Base-by-base conservation (phyloP, 2,329 filamentous ascomycete species). In the Colletotrichum viniferum region DNA sequence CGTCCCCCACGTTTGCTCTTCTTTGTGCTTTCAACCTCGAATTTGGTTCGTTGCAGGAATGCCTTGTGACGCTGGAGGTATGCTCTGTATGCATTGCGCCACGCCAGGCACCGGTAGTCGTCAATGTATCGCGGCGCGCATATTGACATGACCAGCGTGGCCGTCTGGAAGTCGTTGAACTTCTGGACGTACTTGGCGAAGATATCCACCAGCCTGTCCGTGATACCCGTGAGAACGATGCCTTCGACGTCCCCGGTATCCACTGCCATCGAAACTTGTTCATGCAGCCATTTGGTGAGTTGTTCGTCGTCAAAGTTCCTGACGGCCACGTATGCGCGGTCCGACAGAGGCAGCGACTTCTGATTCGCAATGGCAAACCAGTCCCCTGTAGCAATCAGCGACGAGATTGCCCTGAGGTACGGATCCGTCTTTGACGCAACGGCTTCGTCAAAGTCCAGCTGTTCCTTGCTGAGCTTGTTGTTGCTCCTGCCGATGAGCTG, bases 401-500 rank as follows among this genome's bases (percentile, higher is more conserved):
- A 92, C 28, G 95, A 94, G 63, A 97, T 93, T 7, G 94, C 94
- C 71, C 94, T 93, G 28, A 97, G 89, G 81, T 96, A 96, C 0
- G 94, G 93, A 79, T 97, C 94, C 0, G 93, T 92, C 76, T 93
- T 90, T 74, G 90, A 91, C 30, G 92, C 90, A 16, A 91, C 87
- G 3, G 86, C 86, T 72, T 90, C 89, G 80, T 92, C 90, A 78
- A 92, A 90, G 78, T 92, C 90, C 28, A 92, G 85, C 75, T 89
- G 85, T 77, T 88, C 87, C 76, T 87, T 87, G 56, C 83, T 83
- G 5, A 86, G 78, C 55, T 84, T 82, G 61, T 84, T 84, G 71
- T 87, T 86, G 14, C 87, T 88, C 75, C 88, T 87, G 28, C 88
- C 87, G 77, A 92, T 91, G 30, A 93, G 89, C 78, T 93, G 91